Conservation (phyloP, 169 alveolate species). For the Pseudocohnilembus persalinus region DNA sequence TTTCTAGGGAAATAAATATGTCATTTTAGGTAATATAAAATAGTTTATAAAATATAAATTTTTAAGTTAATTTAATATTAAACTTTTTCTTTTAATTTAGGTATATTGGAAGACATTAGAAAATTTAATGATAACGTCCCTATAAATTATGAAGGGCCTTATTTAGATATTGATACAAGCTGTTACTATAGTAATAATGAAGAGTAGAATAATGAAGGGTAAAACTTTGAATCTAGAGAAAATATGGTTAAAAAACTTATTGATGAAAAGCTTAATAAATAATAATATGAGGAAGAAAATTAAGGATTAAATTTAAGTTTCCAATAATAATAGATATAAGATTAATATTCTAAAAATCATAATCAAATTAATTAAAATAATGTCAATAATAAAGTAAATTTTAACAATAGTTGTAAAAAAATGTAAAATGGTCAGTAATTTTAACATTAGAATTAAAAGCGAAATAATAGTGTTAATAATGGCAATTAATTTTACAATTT, state of each 20-base stretch:
- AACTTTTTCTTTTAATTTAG: not conserved
- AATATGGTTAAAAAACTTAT: no score
- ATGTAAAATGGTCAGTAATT: no score
- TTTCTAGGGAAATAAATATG: not conserved
- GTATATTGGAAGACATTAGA: not conserved
- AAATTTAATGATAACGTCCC: slow-evolving; percentile 14
- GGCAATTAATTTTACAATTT: no score
- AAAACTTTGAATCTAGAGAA: not conserved
- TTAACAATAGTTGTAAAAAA: no score
- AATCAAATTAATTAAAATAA: no score
- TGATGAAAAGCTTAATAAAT: not conserved
- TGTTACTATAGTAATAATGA: not conserved
- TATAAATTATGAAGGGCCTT: slow-evolving; percentile 16
- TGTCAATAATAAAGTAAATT: no score
- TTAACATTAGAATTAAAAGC: no score
- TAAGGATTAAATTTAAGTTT: no score
- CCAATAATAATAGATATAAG: no score
- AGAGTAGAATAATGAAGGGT: not conserved
- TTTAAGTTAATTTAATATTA: no score
- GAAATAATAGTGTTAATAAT: no score
- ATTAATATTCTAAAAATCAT: no score
- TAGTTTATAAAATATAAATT: not conserved
- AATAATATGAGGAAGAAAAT: not conserved
- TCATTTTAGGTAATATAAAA: not conserved
- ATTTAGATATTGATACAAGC: not conserved